phyloP scores from a whole-genome alignment of 352 stramenopile species.

The Phytophthora sp. region DNA sequence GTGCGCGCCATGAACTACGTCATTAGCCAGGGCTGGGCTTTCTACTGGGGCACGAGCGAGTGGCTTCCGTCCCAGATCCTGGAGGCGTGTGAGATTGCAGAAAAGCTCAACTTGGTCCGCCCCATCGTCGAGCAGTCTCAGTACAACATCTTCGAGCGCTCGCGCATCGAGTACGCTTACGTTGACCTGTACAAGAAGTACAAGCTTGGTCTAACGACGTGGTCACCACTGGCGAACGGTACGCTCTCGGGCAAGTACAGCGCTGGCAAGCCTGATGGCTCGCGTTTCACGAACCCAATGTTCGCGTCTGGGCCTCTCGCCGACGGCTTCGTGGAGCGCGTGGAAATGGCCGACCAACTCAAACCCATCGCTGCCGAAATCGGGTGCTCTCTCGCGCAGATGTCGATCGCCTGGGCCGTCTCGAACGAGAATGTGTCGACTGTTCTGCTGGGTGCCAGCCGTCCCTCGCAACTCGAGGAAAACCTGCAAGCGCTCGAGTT shows the following conservation, averaged over 20 bases:
- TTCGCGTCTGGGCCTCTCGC: neutral
- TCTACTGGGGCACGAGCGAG: constrained; percentile 31
- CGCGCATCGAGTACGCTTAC: constrained; percentile 18
- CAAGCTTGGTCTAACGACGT: constrained; percentile 9
- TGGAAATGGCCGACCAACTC: neutral
- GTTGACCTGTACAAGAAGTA: constrained; percentile 24
- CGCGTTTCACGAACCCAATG: neutral
- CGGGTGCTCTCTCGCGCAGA: too few relatives aligned
- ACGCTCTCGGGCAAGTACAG: constrained; percentile 15
- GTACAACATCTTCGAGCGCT: constrained; percentile 43
- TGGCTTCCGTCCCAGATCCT: constrained; percentile 53
- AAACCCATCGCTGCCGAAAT: too few relatives aligned
- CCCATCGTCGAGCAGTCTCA: constrained; percentile 43
- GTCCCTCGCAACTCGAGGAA: too few relatives aligned
- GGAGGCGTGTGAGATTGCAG: constrained; percentile 44
- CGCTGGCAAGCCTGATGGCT: neutral
- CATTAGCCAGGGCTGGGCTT: too few relatives aligned
- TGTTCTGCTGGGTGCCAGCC: too few relatives aligned
- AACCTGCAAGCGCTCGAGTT: too few relatives aligned
- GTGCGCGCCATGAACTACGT: too few relatives aligned
- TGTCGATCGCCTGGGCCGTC: too few relatives aligned
- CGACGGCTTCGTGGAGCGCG: neutral
- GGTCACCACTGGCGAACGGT: constrained; percentile 5
- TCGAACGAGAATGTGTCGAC: too few relatives aligned
- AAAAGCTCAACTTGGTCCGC: constrained; percentile 30